Evolutionary conservation across 164 flowering plant species (phyloP), one percentile per base, ranked within the genome.

Genomic region (Warburgia ugandensis): DNA sequence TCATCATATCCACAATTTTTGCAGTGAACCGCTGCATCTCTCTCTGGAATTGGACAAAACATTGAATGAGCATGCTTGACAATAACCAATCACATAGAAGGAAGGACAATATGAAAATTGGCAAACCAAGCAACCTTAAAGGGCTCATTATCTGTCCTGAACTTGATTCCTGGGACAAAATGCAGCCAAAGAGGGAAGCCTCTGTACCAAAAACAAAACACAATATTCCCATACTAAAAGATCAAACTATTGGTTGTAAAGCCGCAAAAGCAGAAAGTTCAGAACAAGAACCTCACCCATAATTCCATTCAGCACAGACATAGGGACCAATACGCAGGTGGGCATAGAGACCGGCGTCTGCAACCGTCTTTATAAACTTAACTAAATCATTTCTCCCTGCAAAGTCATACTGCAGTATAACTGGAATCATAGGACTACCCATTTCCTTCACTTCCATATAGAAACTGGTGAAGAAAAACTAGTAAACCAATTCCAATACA

Each of bases 151-250:
- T 94, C 82, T 6, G 96, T 89, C 58, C 99, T 78, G 25, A 94
- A 64, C 66, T 78, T 6, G 16, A 94, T 79, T 46, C 95, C 96
- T 1, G 90, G 96, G 11, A 94, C 64, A 43, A 83, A 89, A 73
- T 89, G 97, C 81, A 94, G 52, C 99, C 99, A 94, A 45, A 94
- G 58, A 48, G 99, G 99, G 58, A 94, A 94, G 0, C 99, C 99
- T 17, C 99, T 94, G 81, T 9, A 49, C 33, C 36, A 31, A 50
- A 23, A 33, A 7, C 20, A 39, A 35, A 46, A 48, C 10, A 42
- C 14, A 37, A 42, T 17, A 30, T 29, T 17, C 21, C 3, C 45
- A 37, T 37, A 37, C 13, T 21, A 9, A 36, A 14, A 23, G 5
- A 25, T 11, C 19, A 28, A 23, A 11, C 13, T 11, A 37, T 16